phyloP scores from a whole-genome alignment of 371 early-diverging fungal species.

The Sanchytrium tribonematis region DNA sequence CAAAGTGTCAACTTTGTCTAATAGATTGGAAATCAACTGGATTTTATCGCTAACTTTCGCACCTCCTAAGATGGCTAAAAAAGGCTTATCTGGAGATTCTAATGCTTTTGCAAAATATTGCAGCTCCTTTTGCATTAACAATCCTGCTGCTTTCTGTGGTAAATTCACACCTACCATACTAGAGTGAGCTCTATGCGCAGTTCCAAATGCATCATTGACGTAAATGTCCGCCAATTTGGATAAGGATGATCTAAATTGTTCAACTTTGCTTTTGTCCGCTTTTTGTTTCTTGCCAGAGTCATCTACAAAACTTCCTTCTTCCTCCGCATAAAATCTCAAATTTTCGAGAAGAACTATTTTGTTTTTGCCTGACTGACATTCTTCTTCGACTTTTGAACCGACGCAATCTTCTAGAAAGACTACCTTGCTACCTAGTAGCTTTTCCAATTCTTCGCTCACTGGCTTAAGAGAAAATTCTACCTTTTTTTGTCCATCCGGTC shows the following conservation, averaged over 20 bases:
- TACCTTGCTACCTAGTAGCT: slow-evolving; percentile 50
- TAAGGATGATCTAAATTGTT: slow-evolving; percentile 62
- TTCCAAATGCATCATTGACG: slow-evolving; percentile 96
- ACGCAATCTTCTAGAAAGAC: slow-evolving; percentile 80
- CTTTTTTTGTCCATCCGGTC: slow-evolving; percentile 73
- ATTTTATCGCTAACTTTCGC: slow-evolving; percentile 98
- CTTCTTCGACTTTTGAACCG: slow-evolving; percentile 54
- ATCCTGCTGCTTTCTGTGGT: slow-evolving; percentile 68
- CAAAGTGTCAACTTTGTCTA: slow-evolving; percentile 42
- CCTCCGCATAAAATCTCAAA: slow-evolving; percentile 91
- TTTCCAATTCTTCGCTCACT: slow-evolving; percentile 56
- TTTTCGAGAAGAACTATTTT: slow-evolving; percentile 86
- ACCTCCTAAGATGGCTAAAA: slow-evolving; percentile 93
- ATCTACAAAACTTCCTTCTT: slow-evolving; percentile 82
- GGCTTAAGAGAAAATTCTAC: slow-evolving; percentile 73
- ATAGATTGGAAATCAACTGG: slow-evolving; percentile 76
- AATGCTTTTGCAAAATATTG: slow-evolving; percentile 84
- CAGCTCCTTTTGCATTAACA: slow-evolving; percentile 95
- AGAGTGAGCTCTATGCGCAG: slow-evolving; percentile 80
- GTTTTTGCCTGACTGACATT: slow-evolving; percentile 20
- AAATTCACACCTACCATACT: slow-evolving; percentile 89
- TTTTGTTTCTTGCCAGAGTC: slow-evolving; percentile 61
- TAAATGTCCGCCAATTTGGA: slow-evolving; percentile 81
- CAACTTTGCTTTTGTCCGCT: slow-evolving; percentile 49
- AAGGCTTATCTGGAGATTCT: slow-evolving; percentile 72